A percentile compares a stretch with the other conserved stretches of the same genome.
Evolutionary conservation across 768 basidiomycete genomes (phyloP).

Genomic region (Phanerodontia chrysosporium): DNA sequence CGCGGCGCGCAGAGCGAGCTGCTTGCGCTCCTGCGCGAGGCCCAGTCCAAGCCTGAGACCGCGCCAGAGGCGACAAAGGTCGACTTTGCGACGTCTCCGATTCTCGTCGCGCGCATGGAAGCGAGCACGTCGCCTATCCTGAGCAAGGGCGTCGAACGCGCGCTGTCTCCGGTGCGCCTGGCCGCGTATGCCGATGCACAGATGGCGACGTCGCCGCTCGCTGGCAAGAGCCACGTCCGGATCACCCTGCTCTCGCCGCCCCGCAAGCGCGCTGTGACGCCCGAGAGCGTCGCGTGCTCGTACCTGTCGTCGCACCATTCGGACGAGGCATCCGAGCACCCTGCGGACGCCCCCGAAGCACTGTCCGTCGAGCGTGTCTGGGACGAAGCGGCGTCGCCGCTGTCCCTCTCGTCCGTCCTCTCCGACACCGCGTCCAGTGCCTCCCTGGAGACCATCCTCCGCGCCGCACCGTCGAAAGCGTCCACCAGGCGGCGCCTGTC

Average conservation of each 20-base stretch:
- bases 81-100: conserved; percentile 5
- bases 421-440: neutral
- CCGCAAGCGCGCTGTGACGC: neutral
- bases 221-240: neutral
- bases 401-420: neutral
- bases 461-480: neutral
- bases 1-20: neutral
- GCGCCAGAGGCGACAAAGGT: neutral
- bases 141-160: neutral
- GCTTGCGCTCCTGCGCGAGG: neutral
- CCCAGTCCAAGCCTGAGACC: neutral
- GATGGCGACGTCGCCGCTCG: neutral
- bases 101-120: conserved; percentile 2
- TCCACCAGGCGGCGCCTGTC: neutral
- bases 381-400: neutral
- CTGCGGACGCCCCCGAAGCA: neutral
- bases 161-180: neutral
- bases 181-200: neutral
- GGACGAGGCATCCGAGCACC: conserved; percentile 3
- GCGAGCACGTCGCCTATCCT: neutral
- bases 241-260: conserved; percentile 4
- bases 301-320: conserved; percentile 10
- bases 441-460: neutral
- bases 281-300: conserved; percentile 1
- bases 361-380: neutral